A percentile compares a stretch with the other conserved stretches of the same genome.
Conservation (phyloP, 371 early-diverging fungal species). For the Coemansia sp. region DNA sequence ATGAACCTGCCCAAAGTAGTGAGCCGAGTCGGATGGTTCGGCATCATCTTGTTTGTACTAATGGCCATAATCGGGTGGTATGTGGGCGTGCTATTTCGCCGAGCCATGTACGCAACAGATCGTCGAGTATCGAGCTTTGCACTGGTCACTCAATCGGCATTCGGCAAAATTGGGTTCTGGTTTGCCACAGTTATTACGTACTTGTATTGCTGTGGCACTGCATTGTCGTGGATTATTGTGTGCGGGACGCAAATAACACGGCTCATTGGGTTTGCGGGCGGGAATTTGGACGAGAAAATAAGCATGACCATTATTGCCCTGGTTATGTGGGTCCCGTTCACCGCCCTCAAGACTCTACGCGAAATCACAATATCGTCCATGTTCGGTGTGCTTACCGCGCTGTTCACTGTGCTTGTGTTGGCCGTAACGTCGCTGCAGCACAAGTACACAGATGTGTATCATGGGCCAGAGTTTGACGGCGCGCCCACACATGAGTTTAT, state of each 20-base stretch:
- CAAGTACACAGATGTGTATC: slow-evolving; percentile 53
- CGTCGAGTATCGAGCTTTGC: slow-evolving; percentile 50
- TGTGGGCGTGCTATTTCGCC: slow-evolving; percentile 65
- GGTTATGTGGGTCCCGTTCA: slow-evolving; percentile 72
- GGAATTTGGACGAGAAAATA: slow-evolving; percentile 49
- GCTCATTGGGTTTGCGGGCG: slow-evolving; percentile 52
- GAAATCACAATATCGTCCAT: slow-evolving; percentile 72
- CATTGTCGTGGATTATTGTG: slow-evolving; percentile 75
- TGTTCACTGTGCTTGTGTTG: slow-evolving; percentile 66
- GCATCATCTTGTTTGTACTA: slow-evolving; percentile 67
- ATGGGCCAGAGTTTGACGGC: slow-evolving; percentile 64
- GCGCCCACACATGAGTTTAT: slow-evolving; percentile 40
- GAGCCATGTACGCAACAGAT: slow-evolving; percentile 61
- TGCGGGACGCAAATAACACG: slow-evolving; percentile 63
- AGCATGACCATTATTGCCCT: slow-evolving; percentile 69
- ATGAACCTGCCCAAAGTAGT: slow-evolving; percentile 78
- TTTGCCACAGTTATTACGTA: slow-evolving; percentile 58
- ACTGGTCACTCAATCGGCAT: slow-evolving; percentile 67
- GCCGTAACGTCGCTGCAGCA: slow-evolving; percentile 59
- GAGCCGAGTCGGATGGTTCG: slow-evolving; percentile 81
- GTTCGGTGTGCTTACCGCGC: slow-evolving; percentile 62
- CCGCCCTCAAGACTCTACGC: slow-evolving; percentile 66
- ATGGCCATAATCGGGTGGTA: slow-evolving; percentile 73
- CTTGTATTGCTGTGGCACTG: slow-evolving; percentile 67
- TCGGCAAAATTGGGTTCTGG: slow-evolving; percentile 54